phyloP scores from a whole-genome alignment of 441 rosid genomes.

The Pelargonium australe region DNA sequence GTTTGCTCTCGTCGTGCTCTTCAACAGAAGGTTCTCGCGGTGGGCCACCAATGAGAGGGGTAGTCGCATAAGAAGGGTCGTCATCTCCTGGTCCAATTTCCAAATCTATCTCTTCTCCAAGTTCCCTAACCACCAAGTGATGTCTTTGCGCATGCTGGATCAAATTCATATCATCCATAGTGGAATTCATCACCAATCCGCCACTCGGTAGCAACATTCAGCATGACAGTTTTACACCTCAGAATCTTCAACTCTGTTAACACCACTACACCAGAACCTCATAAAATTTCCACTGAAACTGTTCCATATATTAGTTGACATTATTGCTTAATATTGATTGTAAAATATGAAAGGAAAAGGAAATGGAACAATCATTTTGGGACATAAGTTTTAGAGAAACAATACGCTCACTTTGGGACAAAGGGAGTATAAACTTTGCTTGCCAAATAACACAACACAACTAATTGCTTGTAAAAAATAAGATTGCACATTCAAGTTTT shows the following conservation, averaged over 20 bases:
- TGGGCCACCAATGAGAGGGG: slow-evolving; percentile 59
- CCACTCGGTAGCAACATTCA: slow-evolving; percentile 79
- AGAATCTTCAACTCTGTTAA: slow-evolving; percentile 30
- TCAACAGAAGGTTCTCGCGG: slow-evolving; percentile 69
- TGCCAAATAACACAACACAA: too few relatives aligned
- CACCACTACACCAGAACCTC: slow-evolving; percentile 15
- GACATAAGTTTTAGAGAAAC: too few relatives aligned
- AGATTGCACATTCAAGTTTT: neutral
- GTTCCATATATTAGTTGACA: neutral
- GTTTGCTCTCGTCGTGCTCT: slow-evolving; percentile 80
- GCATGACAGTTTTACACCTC: slow-evolving; percentile 56
- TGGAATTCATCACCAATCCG: slow-evolving; percentile 82
- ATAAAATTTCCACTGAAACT: slow-evolving; percentile 5
- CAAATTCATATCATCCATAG: slow-evolving; percentile 95
- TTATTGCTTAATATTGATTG: neutral
- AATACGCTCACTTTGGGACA: too few relatives aligned
- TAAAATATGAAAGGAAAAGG: neutral
- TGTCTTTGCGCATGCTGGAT: slow-evolving; percentile 97
- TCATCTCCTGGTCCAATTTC: slow-evolving; percentile 95
- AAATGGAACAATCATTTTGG: neutral
- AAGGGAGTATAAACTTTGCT: too few relatives aligned
- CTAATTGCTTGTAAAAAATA: too few relatives aligned
- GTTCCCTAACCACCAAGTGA: slow-evolving; percentile 81
- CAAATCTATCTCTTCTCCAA: slow-evolving; percentile 96
- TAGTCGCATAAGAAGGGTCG: slow-evolving; percentile 72